Percentiles rank a stretch among this genome's conserved stretches.
These are phyloP conservation scores for Lactifluus piperatus DNA, from an alignment of 768 basidiomycete genomes.

Conservation along the genomic window DNA sequence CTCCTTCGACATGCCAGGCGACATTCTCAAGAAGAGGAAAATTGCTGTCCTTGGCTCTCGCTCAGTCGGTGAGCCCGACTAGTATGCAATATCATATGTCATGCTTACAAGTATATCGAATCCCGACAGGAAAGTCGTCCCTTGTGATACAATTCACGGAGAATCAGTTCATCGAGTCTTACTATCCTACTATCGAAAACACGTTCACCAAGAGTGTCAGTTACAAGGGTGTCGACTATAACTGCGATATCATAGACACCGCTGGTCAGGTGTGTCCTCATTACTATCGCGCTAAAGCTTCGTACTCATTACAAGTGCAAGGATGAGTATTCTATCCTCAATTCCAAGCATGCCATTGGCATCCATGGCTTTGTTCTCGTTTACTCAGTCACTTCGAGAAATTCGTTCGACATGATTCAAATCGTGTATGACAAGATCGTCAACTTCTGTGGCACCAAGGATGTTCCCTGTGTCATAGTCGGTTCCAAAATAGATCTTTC, in stretches of 20 bases:
- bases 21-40: constrained; percentile 68
- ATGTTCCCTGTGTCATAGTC: constrained; percentile 89
- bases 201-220: constrained; percentile 79
- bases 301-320: constrained; percentile 25
- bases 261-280: constrained; percentile 75
- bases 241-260: constrained; percentile 96
- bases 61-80: constrained; percentile 62
- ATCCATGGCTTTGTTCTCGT: constrained; percentile 97
- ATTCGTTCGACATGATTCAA: constrained; percentile 92
- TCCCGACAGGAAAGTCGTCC: constrained; percentile 78
- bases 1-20: constrained; percentile 26
- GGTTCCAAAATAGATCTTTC: constrained; percentile 86
- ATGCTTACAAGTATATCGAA: constrained; percentile 9
- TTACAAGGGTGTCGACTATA: constrained; percentile 85
- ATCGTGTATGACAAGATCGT: constrained; percentile 91
- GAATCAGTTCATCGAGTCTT: constrained; percentile 83
- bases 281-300: constrained; percentile 3
- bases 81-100: constrained; percentile 11
- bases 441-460: constrained; percentile 73
- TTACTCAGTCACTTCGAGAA: constrained; percentile 83
- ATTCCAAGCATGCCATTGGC: constrained; percentile 89
- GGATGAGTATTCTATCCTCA: constrained; percentile 96
- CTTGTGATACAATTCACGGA: constrained; percentile 90
- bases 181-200: constrained; percentile 93
- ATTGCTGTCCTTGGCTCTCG: constrained; percentile 83